Conservation (phyloP, 2,329 filamentous ascomycete species). For the Cladosporium halotolerans region DNA sequence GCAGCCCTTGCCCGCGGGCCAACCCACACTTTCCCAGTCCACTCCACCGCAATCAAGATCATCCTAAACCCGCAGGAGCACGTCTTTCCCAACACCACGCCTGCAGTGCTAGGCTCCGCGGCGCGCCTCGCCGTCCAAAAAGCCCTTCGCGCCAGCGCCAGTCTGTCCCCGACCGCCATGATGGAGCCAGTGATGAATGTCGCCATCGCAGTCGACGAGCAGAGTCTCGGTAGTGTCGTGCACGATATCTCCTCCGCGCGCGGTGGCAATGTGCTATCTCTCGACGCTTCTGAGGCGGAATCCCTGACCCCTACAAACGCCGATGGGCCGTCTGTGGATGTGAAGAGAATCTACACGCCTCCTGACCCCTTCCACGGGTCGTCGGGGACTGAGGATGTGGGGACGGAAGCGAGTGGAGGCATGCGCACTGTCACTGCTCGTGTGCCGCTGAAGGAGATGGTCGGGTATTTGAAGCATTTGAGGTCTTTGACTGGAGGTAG, state of each 20-base stretch:
- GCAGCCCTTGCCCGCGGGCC: constrained; percentile 83
- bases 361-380: constrained; percentile 66
- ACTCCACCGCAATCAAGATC: constrained; percentile 66
- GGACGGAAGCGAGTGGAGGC: constrained; percentile 27
- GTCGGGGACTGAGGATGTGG: constrained; percentile 16
- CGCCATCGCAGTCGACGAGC: constrained; percentile 78
- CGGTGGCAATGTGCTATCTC: constrained; percentile 67
- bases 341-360: constrained; percentile 74
- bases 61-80: constrained; percentile 60
- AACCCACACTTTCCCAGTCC: constrained; percentile 70
- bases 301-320: constrained; percentile 17
- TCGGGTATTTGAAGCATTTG: constrained; percentile 85
- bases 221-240: constrained; percentile 71
- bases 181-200: constrained; percentile 94
- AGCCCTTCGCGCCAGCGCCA: constrained; percentile 57
- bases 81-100: constrained; percentile 60
- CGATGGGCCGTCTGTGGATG: constrained; percentile 52
- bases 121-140: constrained; percentile 62
- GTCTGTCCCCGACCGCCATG: constrained; percentile 52
- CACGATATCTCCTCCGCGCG: constrained; percentile 71
- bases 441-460: constrained; percentile 93
- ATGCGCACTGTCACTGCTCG: constrained; percentile 64
- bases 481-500: constrained; percentile 82
- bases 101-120: constrained; percentile 62
- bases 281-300: constrained; percentile 46